Base-by-base conservation (phyloP, 441 rosid species). In the Adansonia madagascariensis region DNA sequence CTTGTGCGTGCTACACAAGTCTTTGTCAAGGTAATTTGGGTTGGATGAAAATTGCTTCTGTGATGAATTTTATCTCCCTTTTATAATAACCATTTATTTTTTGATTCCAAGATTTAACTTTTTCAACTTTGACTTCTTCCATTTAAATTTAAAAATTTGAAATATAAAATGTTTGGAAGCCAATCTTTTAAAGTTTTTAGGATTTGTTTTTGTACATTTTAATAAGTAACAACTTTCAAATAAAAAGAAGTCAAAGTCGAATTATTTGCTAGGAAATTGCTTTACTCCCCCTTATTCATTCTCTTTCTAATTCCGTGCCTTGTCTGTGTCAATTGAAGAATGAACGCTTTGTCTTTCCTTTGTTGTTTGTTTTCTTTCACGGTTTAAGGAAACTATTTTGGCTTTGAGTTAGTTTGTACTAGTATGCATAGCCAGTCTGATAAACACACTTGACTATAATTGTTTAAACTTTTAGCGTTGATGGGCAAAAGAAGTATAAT, bases 1-100 rank as follows among this genome's bases (percentile, higher is more conserved):
- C 97, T 97, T 80, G 82, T 84, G 80, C 94, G 99, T 77, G 97
- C 99, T 76, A 91, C 97, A 53, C 94, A 97, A 83, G 94, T 92
- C 63, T 97, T 93, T 83, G 97, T 96, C 77, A 96, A 94, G 99
- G 99, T 96, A 86, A 35, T 68, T 50, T 63, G 14, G 11, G 31
- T 46, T 50, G 46, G 15, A 27, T 15, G 57, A 55, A 11, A 31
- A 9, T 2, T n/a, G 17, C 6, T 56, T 41, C 7, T 44, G 22
- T 15, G 22, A 73, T 43, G 53, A 3, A 24, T 3, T 20, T 70
- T 14, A 14, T 31, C 66, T 35, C 10, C 46, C 9, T 31, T n/a
- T 4, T 35, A 14, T 62, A 6, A 35, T 4, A 31, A 8, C 10
- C 8, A 6, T 61, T 61, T 1, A 1, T 14, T 18, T 35, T 63